Percentiles rank a stretch among this genome's conserved stretches.
Evolutionary conservation across 495 filamentous ascomycete species (phyloP).

Genomic region (Neurospora sp.): DNA sequence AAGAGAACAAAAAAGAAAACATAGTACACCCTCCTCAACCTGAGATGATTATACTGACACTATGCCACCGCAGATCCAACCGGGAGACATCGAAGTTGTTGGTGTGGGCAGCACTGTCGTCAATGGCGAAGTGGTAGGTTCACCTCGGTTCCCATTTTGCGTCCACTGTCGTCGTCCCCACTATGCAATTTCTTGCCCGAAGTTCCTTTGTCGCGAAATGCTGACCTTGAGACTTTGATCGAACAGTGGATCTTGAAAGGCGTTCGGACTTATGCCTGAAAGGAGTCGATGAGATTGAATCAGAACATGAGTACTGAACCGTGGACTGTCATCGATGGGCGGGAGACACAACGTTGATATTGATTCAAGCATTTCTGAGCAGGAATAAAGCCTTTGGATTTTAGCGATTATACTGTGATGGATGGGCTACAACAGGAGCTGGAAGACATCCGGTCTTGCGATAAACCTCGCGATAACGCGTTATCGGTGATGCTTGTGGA

Average conservation of each 20-base stretch:
- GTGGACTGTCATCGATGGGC: not conserved
- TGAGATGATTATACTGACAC: not conserved
- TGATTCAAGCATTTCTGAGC: not conserved
- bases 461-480: not conserved
- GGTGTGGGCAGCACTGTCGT: slow-evolving; percentile 59
- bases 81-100: slow-evolving; percentile 64
- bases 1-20: slow-evolving; percentile 30
- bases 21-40: not conserved
- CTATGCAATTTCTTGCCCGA: not conserved
- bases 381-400: not conserved
- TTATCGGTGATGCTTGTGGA: not conserved
- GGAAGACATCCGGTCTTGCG: not conserved
- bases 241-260: slow-evolving; percentile 54
- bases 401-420: not conserved
- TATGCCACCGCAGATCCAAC: slow-evolving; percentile 55
- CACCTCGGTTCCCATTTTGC: not conserved
- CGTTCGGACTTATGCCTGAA: slow-evolving; percentile 51
- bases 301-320: not conserved
- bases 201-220: not conserved
- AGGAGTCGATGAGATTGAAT: not conserved
- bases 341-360: not conserved
- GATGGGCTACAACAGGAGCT: not conserved
- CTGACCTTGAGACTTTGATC: not conserved
- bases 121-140: slow-evolving; percentile 65
- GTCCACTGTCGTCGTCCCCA: not conserved